phyloP scores from a whole-genome alignment of 352 stramenopile species.

The Globisporangium carolinianum region DNA sequence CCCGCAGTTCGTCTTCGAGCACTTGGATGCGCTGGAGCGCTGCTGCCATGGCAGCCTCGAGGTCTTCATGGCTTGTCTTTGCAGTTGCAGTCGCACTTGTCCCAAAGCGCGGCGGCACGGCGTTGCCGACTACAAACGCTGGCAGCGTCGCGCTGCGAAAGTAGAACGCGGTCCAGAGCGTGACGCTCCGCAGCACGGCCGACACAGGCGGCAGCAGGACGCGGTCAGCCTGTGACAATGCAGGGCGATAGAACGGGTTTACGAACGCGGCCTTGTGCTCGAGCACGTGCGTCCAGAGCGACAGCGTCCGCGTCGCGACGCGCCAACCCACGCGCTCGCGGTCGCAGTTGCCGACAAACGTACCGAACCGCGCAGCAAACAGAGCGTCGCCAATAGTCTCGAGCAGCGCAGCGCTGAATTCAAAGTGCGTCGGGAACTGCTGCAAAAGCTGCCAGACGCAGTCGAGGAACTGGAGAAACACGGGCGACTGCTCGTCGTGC shows the following conservation, averaged over 20 bases:
- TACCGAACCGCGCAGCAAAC: conserved; percentile 74
- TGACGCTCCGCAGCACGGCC: conserved; percentile 59
- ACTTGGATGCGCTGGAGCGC: conserved; percentile 36
- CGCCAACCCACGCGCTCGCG: conserved; percentile 57
- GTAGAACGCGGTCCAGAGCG: conserved; percentile 80
- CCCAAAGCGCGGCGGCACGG: conserved; percentile 34
- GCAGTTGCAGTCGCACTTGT: neutral
- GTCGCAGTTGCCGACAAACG: conserved; percentile 86
- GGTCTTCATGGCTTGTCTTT: conserved; percentile 38
- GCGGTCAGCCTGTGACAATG: conserved; percentile 18
- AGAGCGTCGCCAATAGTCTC: conserved; percentile 64
- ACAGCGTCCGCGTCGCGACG: conserved; percentile 47
- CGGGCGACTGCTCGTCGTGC: conserved; percentile 77
- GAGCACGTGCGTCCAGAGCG: conserved; percentile 61
- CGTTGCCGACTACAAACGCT: conserved; percentile 31
- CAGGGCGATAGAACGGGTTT: conserved; percentile 69
- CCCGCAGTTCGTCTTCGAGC: conserved; percentile 49
- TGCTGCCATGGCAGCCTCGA: conserved; percentile 48
- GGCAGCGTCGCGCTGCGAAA: conserved; percentile 50
- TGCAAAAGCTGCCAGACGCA: conserved; percentile 80
- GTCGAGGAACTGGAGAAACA: conserved; percentile 90
- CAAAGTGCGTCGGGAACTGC: conserved; percentile 80
- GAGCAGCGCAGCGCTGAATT: conserved; percentile 75
- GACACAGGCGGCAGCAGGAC: conserved; percentile 50
- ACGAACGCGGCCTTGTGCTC: conserved; percentile 31